Evolutionary conservation across 768 basidiomycete species (phyloP), one percentile per base, ranked within the genome.

Genomic region (Lactarius quietus): DNA sequence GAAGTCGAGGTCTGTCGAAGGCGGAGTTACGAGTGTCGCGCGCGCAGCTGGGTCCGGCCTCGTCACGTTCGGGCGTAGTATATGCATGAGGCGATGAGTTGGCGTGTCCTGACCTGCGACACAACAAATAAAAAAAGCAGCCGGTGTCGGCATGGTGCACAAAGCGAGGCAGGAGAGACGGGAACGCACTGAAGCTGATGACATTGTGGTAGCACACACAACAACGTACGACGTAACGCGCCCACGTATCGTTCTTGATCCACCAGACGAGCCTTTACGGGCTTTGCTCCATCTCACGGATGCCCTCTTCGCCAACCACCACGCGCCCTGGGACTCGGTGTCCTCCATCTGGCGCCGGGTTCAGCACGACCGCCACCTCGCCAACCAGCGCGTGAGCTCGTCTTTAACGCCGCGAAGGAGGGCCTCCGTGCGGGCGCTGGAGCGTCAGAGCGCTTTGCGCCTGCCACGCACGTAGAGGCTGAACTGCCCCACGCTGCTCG

Each of bases 401-500:
- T 75, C 71, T 72, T 94, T 92, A 26, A 93, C 77, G 43, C 86
- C 86, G n/a, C 76, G 75, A 2, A 92, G 87, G 36, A 93, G 84
- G 12, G 77, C 74, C 67, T 89, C 78, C 10, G 86, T 83, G 29
- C 3, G 82, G 80, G 63, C 80, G 80, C 51, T 88, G 3, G 82
- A 80, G 63, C 80, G 80, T 48, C 89, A 83, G 18, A 93, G 79
- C 36, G 85, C 81, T 58, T 84, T 80, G 38, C 91, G 82, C 79
- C 87, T 87, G 18, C 92, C 92, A 69, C 86, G 90, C 52, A 92
- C 56, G 57, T 89, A 87, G 57, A 91, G 78, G 15, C 88, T 88
- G 76, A 90, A 93, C 8, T 88, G 81, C 9, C 92, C 91, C 2
- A 89, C 88, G 73, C 84, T 83, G 45, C 89, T 84, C 18, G 86